These are phyloP conservation scores for Margaritispora aquatica DNA, from an alignment of 495 filamentous ascomycete genomes.

Conservation along the genomic window DNA sequence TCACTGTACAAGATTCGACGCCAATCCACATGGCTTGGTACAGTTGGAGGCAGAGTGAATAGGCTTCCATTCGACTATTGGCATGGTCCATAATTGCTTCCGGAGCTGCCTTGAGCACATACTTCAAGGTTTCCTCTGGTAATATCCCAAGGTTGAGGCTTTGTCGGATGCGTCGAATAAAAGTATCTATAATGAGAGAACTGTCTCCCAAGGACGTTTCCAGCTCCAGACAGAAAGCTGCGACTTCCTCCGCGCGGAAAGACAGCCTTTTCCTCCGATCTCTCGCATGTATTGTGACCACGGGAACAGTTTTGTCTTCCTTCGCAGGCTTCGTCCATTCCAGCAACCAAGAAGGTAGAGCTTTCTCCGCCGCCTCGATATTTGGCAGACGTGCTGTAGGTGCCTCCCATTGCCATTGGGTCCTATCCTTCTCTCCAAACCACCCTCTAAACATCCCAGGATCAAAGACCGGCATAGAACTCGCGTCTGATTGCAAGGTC, in stretches of 20 bases:
- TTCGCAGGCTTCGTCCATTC: conserved; percentile 5
- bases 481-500: conserved; percentile 33
- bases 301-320: not conserved
- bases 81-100: not conserved
- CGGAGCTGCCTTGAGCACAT: conserved; percentile 1
- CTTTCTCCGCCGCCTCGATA: not conserved
- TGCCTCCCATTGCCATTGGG: conserved; percentile 44
- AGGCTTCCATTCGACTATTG: not conserved
- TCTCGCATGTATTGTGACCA: not conserved
- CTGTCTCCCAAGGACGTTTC: not conserved
- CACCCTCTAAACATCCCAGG: conserved; percentile 18
- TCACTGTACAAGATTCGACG: conserved; percentile 8
- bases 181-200: not conserved
- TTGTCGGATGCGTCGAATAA: conserved; percentile 12
- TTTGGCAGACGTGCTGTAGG: conserved; percentile 25
- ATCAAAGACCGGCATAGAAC: conserved; percentile 16
- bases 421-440: conserved; percentile 21
- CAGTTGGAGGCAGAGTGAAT: not conserved
- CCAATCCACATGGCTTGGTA: conserved; percentile 18
- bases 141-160: conserved; percentile 16
- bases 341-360: conserved; percentile 11
- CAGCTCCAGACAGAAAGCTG: not conserved
- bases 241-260: not conserved
- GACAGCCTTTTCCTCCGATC: not conserved
- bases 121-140: not conserved